Evolutionary conservation across 2,329 filamentous ascomycete genomes (phyloP), one percentile per base, ranked within the genome.

Genomic region (Knufia fluminis): DNA sequence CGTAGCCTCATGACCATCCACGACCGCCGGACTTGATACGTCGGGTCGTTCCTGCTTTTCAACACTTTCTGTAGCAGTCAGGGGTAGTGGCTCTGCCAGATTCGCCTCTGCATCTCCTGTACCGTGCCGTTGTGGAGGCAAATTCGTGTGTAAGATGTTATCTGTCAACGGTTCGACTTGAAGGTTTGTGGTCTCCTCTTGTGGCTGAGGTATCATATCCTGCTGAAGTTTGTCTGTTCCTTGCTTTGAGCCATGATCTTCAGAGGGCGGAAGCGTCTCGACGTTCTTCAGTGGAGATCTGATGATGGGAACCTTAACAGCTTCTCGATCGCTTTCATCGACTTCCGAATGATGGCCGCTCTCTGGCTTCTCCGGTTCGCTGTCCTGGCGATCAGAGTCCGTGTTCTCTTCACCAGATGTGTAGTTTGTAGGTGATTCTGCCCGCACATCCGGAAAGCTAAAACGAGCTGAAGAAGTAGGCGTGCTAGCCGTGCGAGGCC

Each of bases 401-500:
- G 45, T 48, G 35, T 39, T 39, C 14, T 48, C 45, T 28, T 48
- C 45, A 16, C 45, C 45, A n/a, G 45, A 48, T 9, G 33, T 31
- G 22, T 48, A 48, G n/a, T 24, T 48, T 12, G 31, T 19, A 16
- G 45, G 45, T 8, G 45, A 40, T 20, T 48, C 45, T 16, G 35
- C n/a, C 12, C 33, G 32, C 17, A 40, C 22, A 48, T 48, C 45
- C 3, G 45, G 33, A 32, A 40, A 48, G 33, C 45, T 48, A 19
- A 28, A 48, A 14, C 45, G 33, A 16, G 4, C 45, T 10, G 33
- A 26, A 17, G 33, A 31, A 4, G 20, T 39, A 19, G 45, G 45
- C 8, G 45, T 48, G 35, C 45, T 48, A 14, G 45, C 45, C 2
- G 45, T 48, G n/a, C 45, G 45, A 20, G 45, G 45, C 22, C 45